Conservation (phyloP, 768 basidiomycete genomes). For the Termitomyces sp. region DNA sequence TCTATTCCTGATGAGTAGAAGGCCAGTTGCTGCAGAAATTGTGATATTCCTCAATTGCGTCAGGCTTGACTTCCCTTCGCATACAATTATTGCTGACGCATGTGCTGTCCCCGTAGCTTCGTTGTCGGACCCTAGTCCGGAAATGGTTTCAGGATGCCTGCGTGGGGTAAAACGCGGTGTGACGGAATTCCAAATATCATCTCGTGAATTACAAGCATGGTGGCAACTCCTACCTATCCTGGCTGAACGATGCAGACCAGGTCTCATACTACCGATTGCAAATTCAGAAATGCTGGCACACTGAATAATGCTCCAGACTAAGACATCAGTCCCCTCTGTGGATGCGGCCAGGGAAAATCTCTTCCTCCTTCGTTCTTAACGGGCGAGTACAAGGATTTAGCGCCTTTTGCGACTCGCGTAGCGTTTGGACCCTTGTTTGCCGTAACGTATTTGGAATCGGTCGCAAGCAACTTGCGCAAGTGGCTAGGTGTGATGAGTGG, state of each 20-base stretch:
- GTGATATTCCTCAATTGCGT: conserved; percentile 43
- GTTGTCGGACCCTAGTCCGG: neutral
- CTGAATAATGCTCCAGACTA: conserved; percentile 32
- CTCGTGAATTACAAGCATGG: conserved; percentile 34
- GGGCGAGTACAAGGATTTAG: conserved; percentile 32
- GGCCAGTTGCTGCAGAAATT: conserved; percentile 22
- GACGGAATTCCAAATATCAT: conserved; percentile 12
- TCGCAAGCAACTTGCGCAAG: conserved; percentile 9
- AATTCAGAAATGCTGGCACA: conserved; percentile 33
- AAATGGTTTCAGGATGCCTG: neutral
- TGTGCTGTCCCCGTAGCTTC: conserved; percentile 36
- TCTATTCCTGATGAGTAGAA: too few species aligned
- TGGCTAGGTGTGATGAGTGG: neutral
- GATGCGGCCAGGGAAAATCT: conserved; percentile 48
- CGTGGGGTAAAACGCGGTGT: neutral
- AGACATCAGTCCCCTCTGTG: conserved; percentile 40
- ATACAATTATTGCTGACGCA: conserved; percentile 47
- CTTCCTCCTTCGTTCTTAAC: conserved; percentile 29
- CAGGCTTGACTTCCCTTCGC: conserved; percentile 41
- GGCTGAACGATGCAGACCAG: conserved; percentile 52
- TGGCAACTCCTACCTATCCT: conserved; percentile 44
- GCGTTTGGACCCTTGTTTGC: conserved; percentile 53
- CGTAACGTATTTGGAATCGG: conserved; percentile 41
- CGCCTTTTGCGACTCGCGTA: conserved; percentile 39
- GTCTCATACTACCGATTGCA: conserved; percentile 42